Evolutionary conservation across 208 protist genomes (phyloP).

Genomic region (Eutreptiella sp.): DNA sequence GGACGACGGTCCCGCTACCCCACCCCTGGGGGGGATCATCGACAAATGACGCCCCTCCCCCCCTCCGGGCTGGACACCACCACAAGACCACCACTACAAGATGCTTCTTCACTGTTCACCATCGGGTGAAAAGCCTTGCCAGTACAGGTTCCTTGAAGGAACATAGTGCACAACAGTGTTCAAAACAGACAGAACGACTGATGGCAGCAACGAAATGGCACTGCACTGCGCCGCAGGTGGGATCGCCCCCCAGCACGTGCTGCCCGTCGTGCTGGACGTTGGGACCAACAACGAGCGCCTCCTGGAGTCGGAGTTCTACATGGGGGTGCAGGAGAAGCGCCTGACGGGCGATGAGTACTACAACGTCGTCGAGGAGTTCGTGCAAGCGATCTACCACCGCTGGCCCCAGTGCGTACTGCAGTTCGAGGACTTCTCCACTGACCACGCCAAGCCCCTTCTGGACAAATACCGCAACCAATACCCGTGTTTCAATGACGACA

Average conservation of each 20-base stretch:
- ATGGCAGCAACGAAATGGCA: too few relatives aligned
- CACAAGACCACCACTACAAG: too few relatives aligned
- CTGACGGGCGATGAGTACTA: conserved; percentile 69
- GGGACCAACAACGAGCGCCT: conserved; percentile 80
- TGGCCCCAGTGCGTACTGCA: conserved; percentile 78
- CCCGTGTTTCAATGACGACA: conserved; percentile 96
- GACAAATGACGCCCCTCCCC: too few relatives aligned
- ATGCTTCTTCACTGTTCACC: too few relatives aligned
- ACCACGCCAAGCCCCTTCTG: conserved; percentile 84
- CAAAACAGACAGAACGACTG: too few relatives aligned
- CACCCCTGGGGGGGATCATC: too few relatives aligned
- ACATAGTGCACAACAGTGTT: too few relatives aligned
- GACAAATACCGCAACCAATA: conserved; percentile 79
- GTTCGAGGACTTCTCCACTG: conserved; percentile 93
- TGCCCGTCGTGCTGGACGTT: conserved; percentile 78
- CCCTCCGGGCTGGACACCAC: too few relatives aligned
- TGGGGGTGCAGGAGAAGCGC: conserved; percentile 63
- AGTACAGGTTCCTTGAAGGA: too few relatives aligned
- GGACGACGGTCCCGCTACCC: too few relatives aligned
- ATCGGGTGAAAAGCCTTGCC: too few relatives aligned
- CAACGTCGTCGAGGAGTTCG: conserved; percentile 81
- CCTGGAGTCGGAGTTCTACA: conserved; percentile 65
- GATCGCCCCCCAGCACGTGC: conserved; percentile 60
- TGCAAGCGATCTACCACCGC: conserved; percentile 57
- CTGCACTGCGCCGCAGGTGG: conserved; percentile 57